Evolutionary conservation across 2,329 filamentous ascomycete species (phyloP).

Genomic region (Talaromyces sp.): DNA sequence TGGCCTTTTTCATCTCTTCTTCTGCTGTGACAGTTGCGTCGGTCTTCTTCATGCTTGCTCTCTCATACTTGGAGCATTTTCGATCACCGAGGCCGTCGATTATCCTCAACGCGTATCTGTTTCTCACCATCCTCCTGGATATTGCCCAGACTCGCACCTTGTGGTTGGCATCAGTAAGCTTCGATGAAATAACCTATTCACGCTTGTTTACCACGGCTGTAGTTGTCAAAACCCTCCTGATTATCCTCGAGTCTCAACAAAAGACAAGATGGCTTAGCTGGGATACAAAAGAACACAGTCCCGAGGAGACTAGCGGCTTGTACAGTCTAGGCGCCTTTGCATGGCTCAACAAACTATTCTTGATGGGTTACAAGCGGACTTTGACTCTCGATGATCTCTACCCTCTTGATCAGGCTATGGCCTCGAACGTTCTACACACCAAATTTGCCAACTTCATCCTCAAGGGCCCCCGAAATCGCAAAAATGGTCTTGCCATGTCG

Average conservation of each 20-base stretch:
- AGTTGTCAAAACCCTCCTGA: slow-evolving; percentile 34
- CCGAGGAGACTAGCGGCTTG: slow-evolving; percentile 44
- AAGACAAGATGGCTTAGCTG: slow-evolving; percentile 44
- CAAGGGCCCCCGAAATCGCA: background rate
- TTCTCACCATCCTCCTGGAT: slow-evolving; percentile 38
- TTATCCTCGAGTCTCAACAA: slow-evolving; percentile 39
- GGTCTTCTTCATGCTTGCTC: slow-evolving; percentile 3
- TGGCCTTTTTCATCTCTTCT: slow-evolving; percentile 2
- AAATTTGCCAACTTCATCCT: background rate
- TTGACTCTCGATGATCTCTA: slow-evolving; percentile 40
- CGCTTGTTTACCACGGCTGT: slow-evolving; percentile 31
- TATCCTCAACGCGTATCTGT: slow-evolving; percentile 36
- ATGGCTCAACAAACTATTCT: slow-evolving; percentile 47
- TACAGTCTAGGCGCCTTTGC: slow-evolving; percentile 42
- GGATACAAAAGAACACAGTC: slow-evolving; percentile 37
- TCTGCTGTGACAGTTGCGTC: slow-evolving; percentile 1
- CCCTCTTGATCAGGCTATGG: slow-evolving; percentile 37
- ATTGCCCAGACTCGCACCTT: slow-evolving; percentile 36
- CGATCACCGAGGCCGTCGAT: slow-evolving; percentile 23
- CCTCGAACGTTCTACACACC: background rate
- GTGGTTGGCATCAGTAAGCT: slow-evolving; percentile 25
- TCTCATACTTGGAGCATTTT: slow-evolving; percentile 21
- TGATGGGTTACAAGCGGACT: slow-evolving; percentile 39
- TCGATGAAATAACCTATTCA: slow-evolving; percentile 30
- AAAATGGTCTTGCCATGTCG: background rate